Evolutionary conservation across 164 flowering plant genomes (phyloP), one percentile per base, ranked within the genome.

Genomic region (Stephania japonica): DNA sequence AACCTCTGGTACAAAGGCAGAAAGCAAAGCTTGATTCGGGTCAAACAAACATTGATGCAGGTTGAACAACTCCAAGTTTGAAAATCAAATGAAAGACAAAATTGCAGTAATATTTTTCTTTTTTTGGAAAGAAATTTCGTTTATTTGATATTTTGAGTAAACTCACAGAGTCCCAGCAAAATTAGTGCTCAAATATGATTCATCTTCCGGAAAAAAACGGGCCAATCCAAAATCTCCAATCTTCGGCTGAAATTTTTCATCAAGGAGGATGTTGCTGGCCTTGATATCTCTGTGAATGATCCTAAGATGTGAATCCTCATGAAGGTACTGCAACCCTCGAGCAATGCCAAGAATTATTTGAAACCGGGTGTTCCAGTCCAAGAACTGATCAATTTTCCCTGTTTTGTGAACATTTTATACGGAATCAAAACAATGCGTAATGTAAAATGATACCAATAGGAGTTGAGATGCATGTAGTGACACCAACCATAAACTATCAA

Each of bases 111-210:
- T 44, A n/a, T 44, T 13, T 6, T 13, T 53, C 4, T 53, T 53
- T 53, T 53, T 53, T 16, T 13, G 19, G 19, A 4, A 53, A 53
- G 1, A 53, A 12, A 13, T 10, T 16, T 53, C 61, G 16, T 56
- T 7, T 56, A 16, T 56, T 56, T 56, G 62, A 56, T 56, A 56
- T 19, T 56, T 21, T 44, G 13, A 14, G n/a, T 71, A 19, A 65
- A 78, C 88, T 80, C 77, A 87, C 92, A 89, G 67, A 59, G 92
- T 89, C 81, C 92, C 92, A 42, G 92, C 92, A 79, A 89, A 89
- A n/a, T 77, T 80, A 21, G 92, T 87, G 85, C 92, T 89, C 14
- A 89, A 86, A 70, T 85, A 87, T 53, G 87, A 83, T 81, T 87
- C 85, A 67, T 87, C 90, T 80, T 89, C 90, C 14, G 92, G 92